Percentiles rank a stretch among this genome's conserved stretches.
These are phyloP conservation scores for Xanthoceras sorbifolium DNA, from an alignment of 345 rosid genomes.

Conservation along the genomic window DNA sequence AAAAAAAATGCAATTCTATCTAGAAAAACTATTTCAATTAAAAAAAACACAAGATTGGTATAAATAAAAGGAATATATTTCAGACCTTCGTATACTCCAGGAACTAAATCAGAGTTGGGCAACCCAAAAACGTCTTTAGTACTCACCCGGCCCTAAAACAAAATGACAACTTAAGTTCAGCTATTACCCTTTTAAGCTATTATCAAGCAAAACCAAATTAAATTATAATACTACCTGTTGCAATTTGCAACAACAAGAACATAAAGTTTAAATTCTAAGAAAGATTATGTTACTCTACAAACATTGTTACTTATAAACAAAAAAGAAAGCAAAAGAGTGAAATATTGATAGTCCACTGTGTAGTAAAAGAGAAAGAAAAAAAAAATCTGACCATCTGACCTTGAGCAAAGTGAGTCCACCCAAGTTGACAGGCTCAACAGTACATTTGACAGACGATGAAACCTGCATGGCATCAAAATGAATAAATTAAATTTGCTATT, in stretches of 20 bases:
- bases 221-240: not conserved
- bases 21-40: not conserved
- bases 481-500: not conserved
- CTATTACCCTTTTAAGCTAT: not conserved
- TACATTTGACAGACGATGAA: constrained; percentile 48
- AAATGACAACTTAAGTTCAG: constrained; percentile 14
- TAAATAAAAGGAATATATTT: not conserved
- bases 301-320: too few relatives aligned
- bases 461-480: constrained; percentile 37
- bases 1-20: not conserved
- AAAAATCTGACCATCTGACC: too few relatives aligned
- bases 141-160: constrained; percentile 75
- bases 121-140: constrained; percentile 82
- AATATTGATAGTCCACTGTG: too few relatives aligned
- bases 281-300: not conserved
- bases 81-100: constrained; percentile 92
- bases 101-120: constrained; percentile 87
- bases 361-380: too few relatives aligned
- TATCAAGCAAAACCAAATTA: not conserved
- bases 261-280: not conserved
- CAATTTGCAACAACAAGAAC: not conserved
- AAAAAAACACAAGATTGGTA: not conserved
- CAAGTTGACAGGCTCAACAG: constrained; percentile 50
- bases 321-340: not conserved
- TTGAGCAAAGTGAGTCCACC: constrained; percentile 68